Base-by-base conservation (phyloP, 1,284 basidiomycete genomes). In the Pyrrhoderma noxium region DNA sequence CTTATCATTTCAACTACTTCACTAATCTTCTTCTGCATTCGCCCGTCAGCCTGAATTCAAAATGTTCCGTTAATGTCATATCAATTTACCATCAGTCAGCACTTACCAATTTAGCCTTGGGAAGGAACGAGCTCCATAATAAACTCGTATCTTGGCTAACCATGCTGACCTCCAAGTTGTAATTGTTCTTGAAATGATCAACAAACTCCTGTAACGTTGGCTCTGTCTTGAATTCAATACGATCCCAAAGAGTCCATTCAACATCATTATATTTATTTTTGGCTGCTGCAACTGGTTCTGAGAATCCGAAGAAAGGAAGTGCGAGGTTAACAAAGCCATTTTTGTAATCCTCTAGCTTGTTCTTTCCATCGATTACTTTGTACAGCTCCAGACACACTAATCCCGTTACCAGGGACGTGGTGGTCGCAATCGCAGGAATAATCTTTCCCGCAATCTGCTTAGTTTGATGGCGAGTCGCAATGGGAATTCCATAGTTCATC, bases 381-480 rank as follows among this genome's bases (percentile, higher is more conserved):
- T 96, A 99, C 47, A 99, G 77, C 71, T 99, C 96, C 52, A 99
- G 68, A 68, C 94, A 98, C 43, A 97, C 93, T 51, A 99, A 70
- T 23, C 96, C 96, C 25, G 93, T 93, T 27, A 96, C 91, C 41
- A 97, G 79, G 14, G 93, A 87, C 1, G 97, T 99, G 0, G 96
- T 99, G 1, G 97, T 99, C 19, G 96, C 96, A 62, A 99, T 99
- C 14, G 96, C 96, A 49, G 96, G 96, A 59, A 99, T 99, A 62
- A 99, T 99, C 77, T 99, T 99, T 52, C 96, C 96, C 2, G 96
- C 97, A 63, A 99, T 97, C 66, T 96, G 90, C 75, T 99, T 99
- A 39, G 95, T 99, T 56, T 87, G 82, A 71, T 99, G 94, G 52
- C 85, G 80, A 69, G 97, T 93, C 11, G 94, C 93, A 21, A 80